Conservation (phyloP, 2,329 filamentous ascomycete species). For the Akanthomyces lecanii region DNA sequence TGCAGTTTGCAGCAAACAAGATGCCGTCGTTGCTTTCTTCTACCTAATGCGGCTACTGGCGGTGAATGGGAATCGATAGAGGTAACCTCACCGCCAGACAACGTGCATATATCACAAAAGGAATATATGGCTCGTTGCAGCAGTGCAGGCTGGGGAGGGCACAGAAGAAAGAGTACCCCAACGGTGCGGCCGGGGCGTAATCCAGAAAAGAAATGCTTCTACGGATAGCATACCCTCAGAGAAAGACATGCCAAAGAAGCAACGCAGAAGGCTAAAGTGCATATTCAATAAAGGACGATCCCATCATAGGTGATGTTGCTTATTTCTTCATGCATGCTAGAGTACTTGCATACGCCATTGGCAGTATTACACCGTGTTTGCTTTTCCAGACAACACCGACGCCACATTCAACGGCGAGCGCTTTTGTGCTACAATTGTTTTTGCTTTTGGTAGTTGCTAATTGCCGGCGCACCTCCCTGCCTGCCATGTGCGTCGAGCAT, state of each 20-base stretch:
- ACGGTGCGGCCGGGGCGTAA: not conserved
- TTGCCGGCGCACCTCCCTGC: not conserved
- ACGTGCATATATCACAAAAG: not conserved
- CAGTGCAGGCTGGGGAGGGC: not conserved
- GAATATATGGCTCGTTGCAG: not conserved
- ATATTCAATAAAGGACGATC: not conserved
- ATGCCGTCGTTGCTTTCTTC: not conserved
- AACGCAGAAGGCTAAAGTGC: not conserved
- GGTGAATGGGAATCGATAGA: slow-evolving; percentile 2
- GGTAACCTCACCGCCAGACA: slow-evolving; percentile 13
- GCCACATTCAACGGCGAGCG: slow-evolving; percentile 7
- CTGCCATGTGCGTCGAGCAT: slow-evolving; percentile 6
- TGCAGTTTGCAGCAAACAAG: slow-evolving; percentile 4
- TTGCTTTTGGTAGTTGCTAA: not conserved
- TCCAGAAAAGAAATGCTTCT: too few relatives aligned
- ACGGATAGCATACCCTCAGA: too few relatives aligned
- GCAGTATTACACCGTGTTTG: not conserved
- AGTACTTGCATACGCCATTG: not conserved
- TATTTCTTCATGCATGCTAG: not conserved
- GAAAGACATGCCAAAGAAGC: not conserved
- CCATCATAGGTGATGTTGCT: slow-evolving; percentile 1
- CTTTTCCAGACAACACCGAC: not conserved
- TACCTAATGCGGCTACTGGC: not conserved
- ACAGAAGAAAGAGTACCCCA: not conserved
- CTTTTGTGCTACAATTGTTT: not conserved